Evolutionary conservation across 768 basidiomycete genomes (phyloP).

Genomic region (Pulveroboletus ravenelii): DNA sequence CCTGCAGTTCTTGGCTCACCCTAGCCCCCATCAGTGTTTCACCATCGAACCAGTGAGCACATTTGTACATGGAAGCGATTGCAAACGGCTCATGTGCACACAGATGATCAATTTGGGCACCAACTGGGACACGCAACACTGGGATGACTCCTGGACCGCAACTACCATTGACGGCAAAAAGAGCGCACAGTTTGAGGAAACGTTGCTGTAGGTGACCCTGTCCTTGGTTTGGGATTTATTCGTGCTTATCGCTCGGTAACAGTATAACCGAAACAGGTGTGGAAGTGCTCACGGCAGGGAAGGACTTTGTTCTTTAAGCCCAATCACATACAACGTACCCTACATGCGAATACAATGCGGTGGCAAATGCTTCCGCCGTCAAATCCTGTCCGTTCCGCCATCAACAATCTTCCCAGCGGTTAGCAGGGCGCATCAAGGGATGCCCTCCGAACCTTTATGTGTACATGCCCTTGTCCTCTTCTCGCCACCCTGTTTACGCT

Average conservation of each 20-base stretch:
- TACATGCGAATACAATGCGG: slow-evolving; percentile 24
- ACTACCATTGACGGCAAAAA: slow-evolving; percentile 86
- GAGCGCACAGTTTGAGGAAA: slow-evolving; percentile 98
- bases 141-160: slow-evolving; percentile 97
- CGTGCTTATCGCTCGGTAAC: slow-evolving; percentile 16
- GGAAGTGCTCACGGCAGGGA: slow-evolving; percentile 75
- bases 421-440: slow-evolving; percentile 23
- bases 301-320: slow-evolving; percentile 23
- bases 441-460: slow-evolving; percentile 24
- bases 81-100: slow-evolving; percentile 9
- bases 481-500: slow-evolving; percentile 24
- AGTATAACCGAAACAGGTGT: slow-evolving; percentile 91
- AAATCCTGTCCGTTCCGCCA: slow-evolving; percentile 13
- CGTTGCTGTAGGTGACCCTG: slow-evolving; percentile 66
- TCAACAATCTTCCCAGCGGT: slow-evolving; percentile 19
- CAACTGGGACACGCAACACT: slow-evolving; percentile 72
- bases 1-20: slow-evolving; percentile 5
- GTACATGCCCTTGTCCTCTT: slow-evolving; percentile 31
- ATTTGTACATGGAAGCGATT: slow-evolving; percentile 1
- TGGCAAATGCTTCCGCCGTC: slow-evolving; percentile 16
- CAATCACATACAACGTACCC: slow-evolving; percentile 15
- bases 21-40: slow-evolving; percentile 43
- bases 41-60: slow-evolving; percentile 72
- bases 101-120: slow-evolving; percentile 92
- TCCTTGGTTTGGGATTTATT: not conserved